Base-by-base conservation (phyloP, 495 filamentous ascomycete genomes). In the Cercophora newfieldiana region DNA sequence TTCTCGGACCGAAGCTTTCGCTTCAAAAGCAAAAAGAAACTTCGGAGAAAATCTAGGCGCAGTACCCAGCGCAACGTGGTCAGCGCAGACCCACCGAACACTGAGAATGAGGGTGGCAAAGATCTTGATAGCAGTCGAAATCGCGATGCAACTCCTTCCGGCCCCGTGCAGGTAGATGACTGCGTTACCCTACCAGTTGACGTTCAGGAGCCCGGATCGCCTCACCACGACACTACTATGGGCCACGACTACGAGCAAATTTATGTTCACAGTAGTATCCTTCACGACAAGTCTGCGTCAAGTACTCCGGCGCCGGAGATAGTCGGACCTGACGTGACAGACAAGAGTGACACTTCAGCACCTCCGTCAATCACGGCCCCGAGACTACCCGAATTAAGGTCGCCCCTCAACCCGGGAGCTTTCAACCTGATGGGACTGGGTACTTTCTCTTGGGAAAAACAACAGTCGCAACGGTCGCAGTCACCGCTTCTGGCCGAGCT, bases 1-100 rank as follows among this genome's bases (percentile, higher is more conserved):
- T 37, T 51, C n/a, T 59, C 56, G 0, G 73, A 73, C 50, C 68
- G 68, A 5, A 75, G 73, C 64, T 75, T 75, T 58, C 69, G 68
- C 19, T 75, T 70, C 68, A 64, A 60, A 37, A 61, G 63, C 49
- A 64, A 62, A 33, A 7, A 22, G 16, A 54, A 22, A n/a, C n/a
- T 26, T 48, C 64, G 54, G 47, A 31, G n/a, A 22, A 68, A 61
- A 21, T 12, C 31, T 14, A 48, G 19, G 3, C 21, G 33, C 5
- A 28, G 6, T 50, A 1, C 19, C 3, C 2, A n/a, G 3, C n/a
- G 19, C 26, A 31, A 19, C 21, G 30, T 24, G 25, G 50, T 19
- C 2, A 22, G 6, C 50, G 25, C 6, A 8, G 50, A 53, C 10
- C 50, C 6, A 22, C 50, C 37, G 12, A 44, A 16, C 2, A 44